Base-by-base conservation (phyloP, 345 rosid species). In the Rhodomyrtus tomentosa region DNA sequence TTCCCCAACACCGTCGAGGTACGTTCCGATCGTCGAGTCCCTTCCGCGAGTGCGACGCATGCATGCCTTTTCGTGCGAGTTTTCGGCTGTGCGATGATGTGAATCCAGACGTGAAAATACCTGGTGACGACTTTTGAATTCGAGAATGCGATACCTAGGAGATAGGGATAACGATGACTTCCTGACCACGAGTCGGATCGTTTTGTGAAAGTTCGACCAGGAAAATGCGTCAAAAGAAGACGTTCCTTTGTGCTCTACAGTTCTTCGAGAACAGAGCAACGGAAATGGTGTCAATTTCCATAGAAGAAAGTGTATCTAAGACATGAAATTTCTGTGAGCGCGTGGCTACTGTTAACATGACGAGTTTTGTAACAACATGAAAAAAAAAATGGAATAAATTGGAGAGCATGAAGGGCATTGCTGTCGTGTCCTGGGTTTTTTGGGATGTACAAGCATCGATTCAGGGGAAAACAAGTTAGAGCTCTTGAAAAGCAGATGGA, bases 1-100 rank as follows among this genome's bases (percentile, higher is more conserved):
- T 93, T 93, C 85, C 92, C 92, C 45, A 93, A 93, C 86, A 85
- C 91, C 49, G 92, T 95, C 45, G 99, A 96, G 97, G 98, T 95
- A 55, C 29, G 32, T 14, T 25, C 25, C 13, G 74, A 9, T 68
- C 25, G 25, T 36, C 79, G 45, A 62, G 74, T 18, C 74, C 1
- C 40, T 1, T 62, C 22, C 10, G 21, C 7, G 40, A 7, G 20
- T 55, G 82, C 14, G 55, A 29, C 32, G 21, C 16, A 22, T 53
- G 50, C 68, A 52, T 36, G 49, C 72, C 25, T 5, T 40, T 18
- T 24, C 20, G 49, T 36, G 80, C 18, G 55, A 4, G 50, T n/a
- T 50, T 38, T 38, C 13, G 51, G 29, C 25, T 76, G 54, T 5
- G 29, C 36, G 40, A 32, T 36, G 49, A 24, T 81, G 38, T 29